These are phyloP conservation scores for Lentinula novae-zelandiae DNA, from an alignment of 1,284 basidiomycete genomes.

Conservation along the genomic window DNA sequence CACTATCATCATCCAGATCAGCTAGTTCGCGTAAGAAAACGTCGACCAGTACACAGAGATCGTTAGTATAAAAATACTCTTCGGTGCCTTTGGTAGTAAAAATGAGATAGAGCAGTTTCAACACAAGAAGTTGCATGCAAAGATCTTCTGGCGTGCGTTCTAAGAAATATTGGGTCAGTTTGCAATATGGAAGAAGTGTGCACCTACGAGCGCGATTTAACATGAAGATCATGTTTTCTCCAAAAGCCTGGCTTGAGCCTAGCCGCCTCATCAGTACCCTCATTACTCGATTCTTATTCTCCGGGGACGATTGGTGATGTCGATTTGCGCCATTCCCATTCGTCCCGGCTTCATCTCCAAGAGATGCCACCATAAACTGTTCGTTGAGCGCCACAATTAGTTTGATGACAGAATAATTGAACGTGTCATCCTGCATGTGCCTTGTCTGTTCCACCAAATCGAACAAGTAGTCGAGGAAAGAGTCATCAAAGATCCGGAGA, in stretches of 20 bases:
- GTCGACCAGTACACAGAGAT: constrained; percentile 80
- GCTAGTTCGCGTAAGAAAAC: constrained; percentile 12
- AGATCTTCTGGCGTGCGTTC: constrained; percentile 85
- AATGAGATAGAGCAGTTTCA: constrained; percentile 93
- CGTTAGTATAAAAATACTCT: constrained; percentile 98
- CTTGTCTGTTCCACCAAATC: constrained; percentile 93
- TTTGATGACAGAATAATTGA: constrained; percentile 94
- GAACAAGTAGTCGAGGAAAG: constrained; percentile 88
- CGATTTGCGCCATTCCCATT: not conserved
- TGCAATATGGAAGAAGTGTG: not conserved
- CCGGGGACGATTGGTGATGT: not conserved
- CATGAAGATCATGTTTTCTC: constrained; percentile 99
- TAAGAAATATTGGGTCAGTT: constrained; percentile 24
- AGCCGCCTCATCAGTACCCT: constrained; percentile 80
- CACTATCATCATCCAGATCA: constrained; percentile 14
- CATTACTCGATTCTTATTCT: constrained; percentile 76
- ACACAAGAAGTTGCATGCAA: constrained; percentile 91
- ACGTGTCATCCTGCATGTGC: constrained; percentile 83
- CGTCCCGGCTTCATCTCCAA: constrained; percentile 18
- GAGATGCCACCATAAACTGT: constrained; percentile 91
- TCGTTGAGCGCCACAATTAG: constrained; percentile 94
- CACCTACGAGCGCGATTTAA: constrained; percentile 87
- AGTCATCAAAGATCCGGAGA: constrained; percentile 75
- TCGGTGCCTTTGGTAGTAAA: constrained; percentile 93
- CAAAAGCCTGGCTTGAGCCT: constrained; percentile 89